Percentiles rank a stretch among this genome's conserved stretches.
Conservation (phyloP, 768 basidiomycete genomes). For the Dentipellis fragilis region DNA sequence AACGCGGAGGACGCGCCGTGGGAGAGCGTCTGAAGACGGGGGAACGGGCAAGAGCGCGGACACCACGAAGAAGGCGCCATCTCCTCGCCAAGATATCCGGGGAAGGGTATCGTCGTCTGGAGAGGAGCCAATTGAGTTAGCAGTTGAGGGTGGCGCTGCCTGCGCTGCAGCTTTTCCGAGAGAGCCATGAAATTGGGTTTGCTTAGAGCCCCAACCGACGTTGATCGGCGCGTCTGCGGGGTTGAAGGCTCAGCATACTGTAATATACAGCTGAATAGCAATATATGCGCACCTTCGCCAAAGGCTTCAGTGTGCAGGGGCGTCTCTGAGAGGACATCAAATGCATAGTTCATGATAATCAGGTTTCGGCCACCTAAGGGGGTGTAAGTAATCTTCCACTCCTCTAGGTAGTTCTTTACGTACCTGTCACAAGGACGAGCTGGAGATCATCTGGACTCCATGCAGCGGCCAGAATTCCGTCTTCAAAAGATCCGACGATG, state of each 20-base stretch:
- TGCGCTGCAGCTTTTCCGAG: conserved; percentile 79
- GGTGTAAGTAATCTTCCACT: neutral
- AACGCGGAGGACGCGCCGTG: conserved; percentile 55
- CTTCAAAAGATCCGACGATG: conserved; percentile 79
- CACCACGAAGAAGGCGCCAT: conserved; percentile 81
- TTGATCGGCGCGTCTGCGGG: conserved; percentile 76
- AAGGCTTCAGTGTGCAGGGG: conserved; percentile 66
- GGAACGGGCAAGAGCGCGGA: conserved; percentile 50
- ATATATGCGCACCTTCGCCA: conserved; percentile 58
- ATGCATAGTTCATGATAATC: conserved; percentile 79
- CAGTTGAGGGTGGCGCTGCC: conserved; percentile 24
- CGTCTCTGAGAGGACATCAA: conserved; percentile 80
- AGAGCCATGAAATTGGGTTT: conserved; percentile 96
- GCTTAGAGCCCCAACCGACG: conserved; percentile 95
- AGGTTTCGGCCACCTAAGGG: conserved; percentile 61
- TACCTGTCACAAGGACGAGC: conserved; percentile 76
- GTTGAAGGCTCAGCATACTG: neutral
- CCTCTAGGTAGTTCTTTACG: conserved; percentile 3
- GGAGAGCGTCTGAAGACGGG: conserved; percentile 19
- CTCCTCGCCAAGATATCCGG: conserved; percentile 89
- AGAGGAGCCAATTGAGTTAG: conserved; percentile 36
- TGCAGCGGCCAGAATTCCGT: conserved; percentile 68
- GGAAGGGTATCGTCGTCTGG: conserved; percentile 65
- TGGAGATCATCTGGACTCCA: conserved; percentile 93
- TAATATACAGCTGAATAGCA: neutral